Base-by-base conservation (phyloP, 148 eudicot genomes). In the Selenicereus undatus region DNA sequence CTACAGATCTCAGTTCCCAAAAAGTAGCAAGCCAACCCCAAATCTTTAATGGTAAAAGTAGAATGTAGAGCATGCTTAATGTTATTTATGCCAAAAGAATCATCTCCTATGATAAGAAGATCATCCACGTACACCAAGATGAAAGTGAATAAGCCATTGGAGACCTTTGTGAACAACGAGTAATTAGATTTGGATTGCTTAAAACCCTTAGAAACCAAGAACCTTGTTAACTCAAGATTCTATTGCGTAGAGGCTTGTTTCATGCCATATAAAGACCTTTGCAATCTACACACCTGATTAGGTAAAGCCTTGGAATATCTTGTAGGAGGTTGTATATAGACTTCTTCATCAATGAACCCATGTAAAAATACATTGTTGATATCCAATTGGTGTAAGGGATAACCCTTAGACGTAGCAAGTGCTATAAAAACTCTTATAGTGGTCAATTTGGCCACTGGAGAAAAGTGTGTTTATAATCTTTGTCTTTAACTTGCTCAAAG, bases 51-150 rank as follows among this genome's bases (percentile, higher is more conserved):
- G 4, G 51, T 76, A 12, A 60, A 60, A 2, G 29, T 7, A 0
- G 43, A 3, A 20, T 76, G 18, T 1, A 76, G 8, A 18, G 16
- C 30, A 1, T 4, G 3, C 29, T 76, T 76, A 1, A 76, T 30
- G 5, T 0, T 0, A 0, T 5, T 0, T 0, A 60, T 60, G 0
- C 32, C 29, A 8, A 0, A 0, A 0, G 45, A 1, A 60, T 36
- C 29, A 76, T 20, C 12, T 0, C 71, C 69, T 16, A 71, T 60
- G 27, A 76, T 30, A 39, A 39, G 43, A 7, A 39, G 43, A 39
- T 39, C 43, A 39, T 39, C 43, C 43, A 39, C 8, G 3, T 1
- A 76, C 2, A 1, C 35, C 9, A 32, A 29, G 8, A 76, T 60
- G 43, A 8, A 76, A 29, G 58, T 21, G 36, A 8, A 35, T 9